A percentile compares a stretch with the other conserved stretches of the same genome.
phyloP scores from a whole-genome alignment of 1,139 yeast genomes.

The Yamadazyma songkhlaensis region DNA sequence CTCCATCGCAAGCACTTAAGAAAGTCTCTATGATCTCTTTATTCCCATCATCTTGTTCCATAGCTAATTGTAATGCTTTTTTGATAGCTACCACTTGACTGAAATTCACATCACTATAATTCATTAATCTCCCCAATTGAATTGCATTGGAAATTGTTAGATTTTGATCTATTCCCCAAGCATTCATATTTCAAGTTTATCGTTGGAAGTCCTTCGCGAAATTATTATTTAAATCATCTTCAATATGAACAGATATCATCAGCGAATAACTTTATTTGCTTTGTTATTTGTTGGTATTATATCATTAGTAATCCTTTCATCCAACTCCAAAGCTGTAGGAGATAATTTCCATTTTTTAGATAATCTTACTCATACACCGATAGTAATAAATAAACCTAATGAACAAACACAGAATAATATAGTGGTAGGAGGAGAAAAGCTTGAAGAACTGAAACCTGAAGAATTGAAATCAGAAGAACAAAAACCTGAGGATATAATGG shows the following conservation, averaged over 20 bases:
- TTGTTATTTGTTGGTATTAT: slow-evolving; percentile 15
- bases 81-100: slow-evolving; percentile 47
- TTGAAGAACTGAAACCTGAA: slow-evolving; percentile 3
- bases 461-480: too few relatives aligned
- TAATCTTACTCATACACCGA: slow-evolving; percentile 11
- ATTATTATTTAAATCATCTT: not conserved
- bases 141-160: slow-evolving; percentile 7
- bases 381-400: not conserved
- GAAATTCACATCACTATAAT: slow-evolving; percentile 36
- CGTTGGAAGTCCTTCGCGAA: too few relatives aligned
- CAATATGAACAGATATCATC: slow-evolving; percentile 13
- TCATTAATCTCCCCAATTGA: slow-evolving; percentile 11
- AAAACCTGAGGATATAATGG: slow-evolving; percentile 13
- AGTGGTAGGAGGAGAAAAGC: not conserved
- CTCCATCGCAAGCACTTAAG: slow-evolving; percentile 53
- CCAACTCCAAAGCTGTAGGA: slow-evolving; percentile 5
- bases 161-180: slow-evolving; percentile 15
- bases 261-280: slow-evolving; percentile 17
- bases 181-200: slow-evolving; percentile 16
- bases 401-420: not conserved
- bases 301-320: slow-evolving; percentile 15
- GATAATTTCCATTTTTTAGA: slow-evolving; percentile 12
- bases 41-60: slow-evolving; percentile 14
- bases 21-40: slow-evolving; percentile 30
- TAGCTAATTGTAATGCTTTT: slow-evolving; percentile 32